These are phyloP conservation scores for Aspergillus nomiae DNA, from an alignment of 2,329 filamentous ascomycete species.

Conservation along the genomic window DNA sequence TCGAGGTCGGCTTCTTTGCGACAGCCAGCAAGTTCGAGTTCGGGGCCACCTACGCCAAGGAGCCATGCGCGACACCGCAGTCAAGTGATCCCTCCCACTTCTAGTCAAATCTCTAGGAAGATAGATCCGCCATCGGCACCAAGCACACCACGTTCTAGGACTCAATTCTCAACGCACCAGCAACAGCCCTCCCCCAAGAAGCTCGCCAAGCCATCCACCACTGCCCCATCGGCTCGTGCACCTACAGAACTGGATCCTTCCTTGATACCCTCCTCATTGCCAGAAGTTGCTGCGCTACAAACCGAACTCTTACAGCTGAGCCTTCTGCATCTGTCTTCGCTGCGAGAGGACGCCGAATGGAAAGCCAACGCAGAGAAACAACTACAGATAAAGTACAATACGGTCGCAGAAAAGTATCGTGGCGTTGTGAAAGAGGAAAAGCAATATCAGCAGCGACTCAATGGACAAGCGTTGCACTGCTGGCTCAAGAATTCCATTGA, in stretches of 20 bases:
- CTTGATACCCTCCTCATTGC: slow-evolving; percentile 32
- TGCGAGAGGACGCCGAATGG: slow-evolving; percentile 34
- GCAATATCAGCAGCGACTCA: slow-evolving; percentile 33
- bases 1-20: slow-evolving; percentile 40
- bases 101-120: slow-evolving; percentile 18
- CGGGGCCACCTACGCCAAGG: slow-evolving; percentile 18
- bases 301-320: slow-evolving; percentile 48
- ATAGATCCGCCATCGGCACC: slow-evolving; percentile 20
- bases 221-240: slow-evolving; percentile 19
- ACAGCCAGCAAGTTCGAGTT: slow-evolving; percentile 31
- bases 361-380: slow-evolving; percentile 30
- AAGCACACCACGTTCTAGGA: slow-evolving; percentile 25
- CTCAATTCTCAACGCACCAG: slow-evolving; percentile 40
- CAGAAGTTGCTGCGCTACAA: slow-evolving; percentile 40
- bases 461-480: slow-evolving; percentile 36
- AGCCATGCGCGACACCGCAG: slow-evolving; percentile 40
- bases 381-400: slow-evolving; percentile 37
- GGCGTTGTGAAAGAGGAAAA: slow-evolving; percentile 35
- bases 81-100: slow-evolving; percentile 29
- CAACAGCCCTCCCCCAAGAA: slow-evolving; percentile 45
- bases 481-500: slow-evolving; percentile 37
- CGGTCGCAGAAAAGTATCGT: slow-evolving; percentile 38
- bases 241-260: slow-evolving; percentile 19
- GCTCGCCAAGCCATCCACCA: slow-evolving; percentile 25
- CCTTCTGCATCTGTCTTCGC: slow-evolving; percentile 37